A percentile compares a stretch with the other conserved stretches of the same genome.
phyloP scores from a whole-genome alignment of 768 basidiomycete genomes.

The Pleurotus eryngii region DNA sequence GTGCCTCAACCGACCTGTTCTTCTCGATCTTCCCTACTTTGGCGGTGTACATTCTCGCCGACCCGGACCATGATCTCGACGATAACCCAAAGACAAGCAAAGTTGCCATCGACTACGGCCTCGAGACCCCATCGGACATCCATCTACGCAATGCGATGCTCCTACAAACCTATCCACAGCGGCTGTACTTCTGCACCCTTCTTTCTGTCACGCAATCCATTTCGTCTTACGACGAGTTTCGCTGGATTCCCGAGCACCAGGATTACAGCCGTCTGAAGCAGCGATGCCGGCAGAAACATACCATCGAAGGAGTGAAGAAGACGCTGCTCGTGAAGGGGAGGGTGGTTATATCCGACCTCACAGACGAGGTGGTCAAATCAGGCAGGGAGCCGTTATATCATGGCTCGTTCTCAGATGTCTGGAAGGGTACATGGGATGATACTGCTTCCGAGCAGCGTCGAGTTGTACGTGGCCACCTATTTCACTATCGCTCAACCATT shows the following conservation, averaged over 20 bases:
- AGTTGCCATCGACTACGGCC: constrained; percentile 43
- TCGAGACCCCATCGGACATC: constrained; percentile 53
- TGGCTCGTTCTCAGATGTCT: constrained; percentile 60
- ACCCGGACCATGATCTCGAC: constrained; percentile 17
- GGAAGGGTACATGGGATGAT: constrained; percentile 56
- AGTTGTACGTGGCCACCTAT: constrained; percentile 22
- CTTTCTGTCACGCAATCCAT: constrained; percentile 49
- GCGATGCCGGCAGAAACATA: constrained; percentile 54
- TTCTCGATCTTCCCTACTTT: constrained; percentile 55
- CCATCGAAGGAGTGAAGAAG: constrained; percentile 53
- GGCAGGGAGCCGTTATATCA: constrained; percentile 47
- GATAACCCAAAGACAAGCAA: constrained; percentile 14
- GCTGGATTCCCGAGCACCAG: constrained; percentile 51
- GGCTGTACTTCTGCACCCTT: constrained; percentile 52
- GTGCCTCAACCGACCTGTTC: constrained; percentile 46
- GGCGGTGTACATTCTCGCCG: constrained; percentile 50
- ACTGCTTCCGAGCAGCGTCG: constrained; percentile 35
- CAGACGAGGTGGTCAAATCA: constrained; percentile 48
- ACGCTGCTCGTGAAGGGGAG: constrained; percentile 49
- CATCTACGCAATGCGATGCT: constrained; percentile 59
- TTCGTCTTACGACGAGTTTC: constrained; percentile 54
- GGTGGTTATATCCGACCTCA: constrained; percentile 48
- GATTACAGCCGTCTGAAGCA: constrained; percentile 56
- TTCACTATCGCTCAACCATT: neutral
- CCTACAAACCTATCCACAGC: constrained; percentile 48